These are phyloP conservation scores for Talaromyces sp. DNA, from an alignment of 2,329 filamentous ascomycete genomes.

Conservation along the genomic window DNA sequence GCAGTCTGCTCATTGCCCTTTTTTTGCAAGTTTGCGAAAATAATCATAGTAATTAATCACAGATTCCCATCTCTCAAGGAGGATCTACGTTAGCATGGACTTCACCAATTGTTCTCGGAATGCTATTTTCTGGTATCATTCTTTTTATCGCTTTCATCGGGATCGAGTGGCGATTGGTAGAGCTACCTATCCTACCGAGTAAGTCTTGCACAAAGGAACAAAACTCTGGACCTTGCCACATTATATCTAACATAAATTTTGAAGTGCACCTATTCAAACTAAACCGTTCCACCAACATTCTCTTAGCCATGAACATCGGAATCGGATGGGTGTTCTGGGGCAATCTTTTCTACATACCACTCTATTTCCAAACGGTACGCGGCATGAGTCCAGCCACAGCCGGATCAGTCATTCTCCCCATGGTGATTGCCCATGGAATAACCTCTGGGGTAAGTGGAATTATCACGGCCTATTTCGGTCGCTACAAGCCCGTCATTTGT, in stretches of 20 bases:
- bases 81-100: slow-evolving; percentile 12
- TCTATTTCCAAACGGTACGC: slow-evolving; percentile 9
- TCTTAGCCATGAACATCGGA: slow-evolving; percentile 23
- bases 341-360: slow-evolving; percentile 22
- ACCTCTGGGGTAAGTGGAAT: too few species aligned
- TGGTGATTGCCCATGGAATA: too few species aligned
- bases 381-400: not conserved
- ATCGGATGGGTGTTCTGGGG: slow-evolving; percentile 23
- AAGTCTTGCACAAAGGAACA: not conserved
- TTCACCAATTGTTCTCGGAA: not conserved
- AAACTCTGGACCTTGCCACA: too few species aligned
- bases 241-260: too few species aligned
- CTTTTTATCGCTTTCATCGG: slow-evolving; percentile 7
- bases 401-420: too few species aligned
- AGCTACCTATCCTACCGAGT: slow-evolving; percentile 12
- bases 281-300: slow-evolving; percentile 27
- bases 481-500: too few species aligned
- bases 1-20: not conserved
- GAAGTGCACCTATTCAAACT: slow-evolving; percentile 23
- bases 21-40: not conserved
- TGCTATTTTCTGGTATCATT: not conserved
- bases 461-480: too few species aligned
- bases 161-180: slow-evolving; percentile 4
- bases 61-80: slow-evolving; percentile 13
- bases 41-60: too few species aligned